Percentiles rank a stretch among this genome's conserved stretches.
These are phyloP conservation scores for Citrus sp. DNA, from an alignment of 345 rosid genomes.

Conservation along the genomic window DNA sequence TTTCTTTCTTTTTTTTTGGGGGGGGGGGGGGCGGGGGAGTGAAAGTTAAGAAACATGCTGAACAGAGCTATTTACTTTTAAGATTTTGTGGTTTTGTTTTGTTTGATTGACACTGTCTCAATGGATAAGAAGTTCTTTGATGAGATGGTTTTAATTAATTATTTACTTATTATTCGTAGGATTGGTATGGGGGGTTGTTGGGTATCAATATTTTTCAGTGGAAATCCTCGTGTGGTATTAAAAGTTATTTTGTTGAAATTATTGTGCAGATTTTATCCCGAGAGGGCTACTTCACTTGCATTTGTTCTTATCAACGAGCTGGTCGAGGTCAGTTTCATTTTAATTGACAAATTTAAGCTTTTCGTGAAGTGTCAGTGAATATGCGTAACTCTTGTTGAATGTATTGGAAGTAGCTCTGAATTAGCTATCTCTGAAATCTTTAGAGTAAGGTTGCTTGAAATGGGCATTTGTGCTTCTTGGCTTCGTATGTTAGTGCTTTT, in stretches of 20 bases:
- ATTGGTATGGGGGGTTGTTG: not conserved
- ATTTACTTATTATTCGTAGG: not conserved
- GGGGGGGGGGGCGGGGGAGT: too few relatives aligned
- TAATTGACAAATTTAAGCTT: not conserved
- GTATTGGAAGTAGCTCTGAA: not conserved
- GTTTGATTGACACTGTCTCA: not conserved
- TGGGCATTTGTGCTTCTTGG: not conserved
- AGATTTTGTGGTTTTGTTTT: not conserved
- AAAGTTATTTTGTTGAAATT: not conserved
- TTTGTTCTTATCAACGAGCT: slow-evolving; percentile 66
- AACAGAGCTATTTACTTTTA: not conserved
- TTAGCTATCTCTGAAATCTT: not conserved
- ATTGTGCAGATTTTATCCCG: slow-evolving; percentile 71
- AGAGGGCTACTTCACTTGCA: slow-evolving; percentile 72
- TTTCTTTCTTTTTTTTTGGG: not conserved
- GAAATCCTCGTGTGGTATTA: not conserved
- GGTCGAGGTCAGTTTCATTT: slow-evolving; percentile 51
- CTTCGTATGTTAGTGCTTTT: not conserved
- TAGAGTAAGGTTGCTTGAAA: not conserved
- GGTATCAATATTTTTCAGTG: not conserved
- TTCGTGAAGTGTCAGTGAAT: not conserved
- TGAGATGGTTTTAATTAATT: not conserved
- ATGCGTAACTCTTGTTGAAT: not conserved
- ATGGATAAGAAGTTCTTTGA: not conserved
- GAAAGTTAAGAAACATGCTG: not conserved